Conservation (phyloP, 305 asterid species). For the Plantago coronopus region DNA sequence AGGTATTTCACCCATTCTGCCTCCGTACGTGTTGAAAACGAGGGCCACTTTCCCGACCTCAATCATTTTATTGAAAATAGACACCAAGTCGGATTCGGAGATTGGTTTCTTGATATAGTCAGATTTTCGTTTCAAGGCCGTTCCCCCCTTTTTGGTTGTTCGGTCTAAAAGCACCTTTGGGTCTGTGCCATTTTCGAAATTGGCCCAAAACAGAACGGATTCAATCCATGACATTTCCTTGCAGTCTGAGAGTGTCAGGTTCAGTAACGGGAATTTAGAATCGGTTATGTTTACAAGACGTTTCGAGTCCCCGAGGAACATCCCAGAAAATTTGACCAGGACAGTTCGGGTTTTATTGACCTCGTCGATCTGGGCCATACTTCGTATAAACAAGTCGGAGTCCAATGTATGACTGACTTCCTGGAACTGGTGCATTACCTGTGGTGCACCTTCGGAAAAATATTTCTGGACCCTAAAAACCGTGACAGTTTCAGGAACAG, state of each 20-base stretch:
- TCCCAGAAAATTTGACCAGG: conserved; percentile 30
- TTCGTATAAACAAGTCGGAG: conserved; percentile 34
- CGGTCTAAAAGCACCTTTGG: conserved; percentile 24
- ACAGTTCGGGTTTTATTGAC: conserved; percentile 18
- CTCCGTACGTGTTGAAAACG: conserved; percentile 47
- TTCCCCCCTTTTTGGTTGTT: conserved; percentile 21
- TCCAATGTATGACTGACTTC: conserved; percentile 29
- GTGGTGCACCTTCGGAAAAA: conserved; percentile 19
- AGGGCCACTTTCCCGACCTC: conserved; percentile 33
- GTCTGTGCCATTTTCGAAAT: conserved; percentile 26
- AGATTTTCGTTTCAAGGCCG: conserved; percentile 48
- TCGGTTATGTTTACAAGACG: conserved; percentile 25
- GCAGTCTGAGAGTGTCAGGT: conserved; percentile 26
- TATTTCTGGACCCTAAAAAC: conserved; percentile 23
- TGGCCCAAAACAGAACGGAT: conserved; percentile 41
- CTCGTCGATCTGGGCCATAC: conserved; percentile 24
- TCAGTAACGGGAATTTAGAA: conserved; percentile 32
- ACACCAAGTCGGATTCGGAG: conserved; percentile 23
- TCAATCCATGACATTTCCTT: conserved; percentile 40
- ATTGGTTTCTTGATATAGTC: conserved; percentile 49
- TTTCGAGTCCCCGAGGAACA: conserved; percentile 35
- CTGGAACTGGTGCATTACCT: conserved; percentile 24
- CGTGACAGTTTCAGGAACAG: conserved; percentile 28
- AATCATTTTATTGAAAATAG: conserved; percentile 35
- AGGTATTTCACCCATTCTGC: conserved; percentile 41